These are phyloP conservation scores for Hypoxylon sp. DNA, from an alignment of 2,329 filamentous ascomycete genomes.

Conservation along the genomic window DNA sequence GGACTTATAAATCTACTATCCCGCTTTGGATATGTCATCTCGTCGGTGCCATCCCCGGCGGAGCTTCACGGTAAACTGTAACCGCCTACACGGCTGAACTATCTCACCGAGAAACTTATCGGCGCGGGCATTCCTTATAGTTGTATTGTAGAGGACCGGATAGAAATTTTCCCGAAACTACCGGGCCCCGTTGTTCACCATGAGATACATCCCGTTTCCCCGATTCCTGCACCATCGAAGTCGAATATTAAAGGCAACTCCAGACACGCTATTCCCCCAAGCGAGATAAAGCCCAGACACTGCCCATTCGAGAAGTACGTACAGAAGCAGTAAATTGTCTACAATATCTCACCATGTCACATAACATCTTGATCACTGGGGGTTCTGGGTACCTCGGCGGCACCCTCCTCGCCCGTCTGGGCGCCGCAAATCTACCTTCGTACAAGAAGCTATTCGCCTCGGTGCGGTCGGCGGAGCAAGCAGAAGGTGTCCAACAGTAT, in stretches of 20 bases:
- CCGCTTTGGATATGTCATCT: not conserved
- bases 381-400: conserved; percentile 69
- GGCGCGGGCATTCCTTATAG: not conserved
- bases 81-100: too few species aligned
- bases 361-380: conserved; percentile 65
- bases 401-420: conserved; percentile 60
- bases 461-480: conserved; percentile 63
- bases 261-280: not conserved
- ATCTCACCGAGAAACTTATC: not conserved
- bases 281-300: not conserved
- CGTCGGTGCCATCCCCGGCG: not conserved
- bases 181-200: not conserved
- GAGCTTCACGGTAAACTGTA: too few species aligned
- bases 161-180: not conserved
- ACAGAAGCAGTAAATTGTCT: not conserved
- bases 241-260: not conserved
- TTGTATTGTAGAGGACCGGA: not conserved
- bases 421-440: conserved; percentile 56
- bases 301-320: not conserved
- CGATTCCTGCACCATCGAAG: not conserved
- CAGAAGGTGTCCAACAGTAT: conserved; percentile 60
- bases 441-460: conserved; percentile 64
- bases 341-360: conserved; percentile 43
- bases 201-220: not conserved
- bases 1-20: not conserved